Percentiles rank a stretch among this genome's conserved stretches.
Evolutionary conservation across 2,329 filamentous ascomycete genomes (phyloP).

Genomic region (Aspergillus transmontanensis): DNA sequence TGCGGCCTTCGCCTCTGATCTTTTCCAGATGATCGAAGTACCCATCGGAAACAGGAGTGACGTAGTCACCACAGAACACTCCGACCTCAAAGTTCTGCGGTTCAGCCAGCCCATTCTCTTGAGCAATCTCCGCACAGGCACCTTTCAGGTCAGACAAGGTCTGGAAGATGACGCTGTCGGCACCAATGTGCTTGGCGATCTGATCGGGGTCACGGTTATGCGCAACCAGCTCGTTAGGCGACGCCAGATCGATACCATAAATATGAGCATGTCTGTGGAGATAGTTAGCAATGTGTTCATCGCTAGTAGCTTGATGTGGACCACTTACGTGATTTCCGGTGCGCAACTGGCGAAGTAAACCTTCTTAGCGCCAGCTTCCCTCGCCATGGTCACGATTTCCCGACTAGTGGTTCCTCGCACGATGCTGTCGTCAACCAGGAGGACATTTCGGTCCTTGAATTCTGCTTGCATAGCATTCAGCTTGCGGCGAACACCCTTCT

Average conservation of each 20-base stretch:
- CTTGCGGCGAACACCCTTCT: slow-evolving; percentile 88
- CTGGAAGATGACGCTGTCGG: slow-evolving; percentile 77
- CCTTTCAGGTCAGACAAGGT: slow-evolving; percentile 76
- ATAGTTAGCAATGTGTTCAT: slow-evolving; percentile 10
- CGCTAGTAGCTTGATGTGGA: neutral
- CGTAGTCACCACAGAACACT: slow-evolving; percentile 86
- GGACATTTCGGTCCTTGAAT: slow-evolving; percentile 77
- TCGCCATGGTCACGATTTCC: slow-evolving; percentile 81
- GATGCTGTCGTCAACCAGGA: slow-evolving; percentile 87
- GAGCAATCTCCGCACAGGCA: slow-evolving; percentile 72
- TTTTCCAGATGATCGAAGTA: slow-evolving; percentile 82
- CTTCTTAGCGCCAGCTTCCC: slow-evolving; percentile 78
- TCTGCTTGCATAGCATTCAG: slow-evolving; percentile 84
- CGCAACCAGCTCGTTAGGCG: slow-evolving; percentile 70
- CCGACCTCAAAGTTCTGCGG: slow-evolving; percentile 78
- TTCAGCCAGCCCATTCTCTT: slow-evolving; percentile 55
- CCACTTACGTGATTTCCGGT: slow-evolving; percentile 68
- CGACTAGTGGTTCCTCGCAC: slow-evolving; percentile 81
- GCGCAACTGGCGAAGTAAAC: slow-evolving; percentile 83
- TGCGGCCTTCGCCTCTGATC: slow-evolving; percentile 69
- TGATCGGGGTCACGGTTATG: slow-evolving; percentile 63
- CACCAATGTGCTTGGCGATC: slow-evolving; percentile 70
- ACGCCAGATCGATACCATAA: slow-evolving; percentile 77
- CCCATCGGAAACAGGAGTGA: slow-evolving; percentile 74
- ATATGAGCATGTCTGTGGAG: slow-evolving; percentile 71